Evolutionary conservation across 495 filamentous ascomycete species (phyloP), one percentile per base, ranked within the genome.

Genomic region (Recurvomyces mirabilis): DNA sequence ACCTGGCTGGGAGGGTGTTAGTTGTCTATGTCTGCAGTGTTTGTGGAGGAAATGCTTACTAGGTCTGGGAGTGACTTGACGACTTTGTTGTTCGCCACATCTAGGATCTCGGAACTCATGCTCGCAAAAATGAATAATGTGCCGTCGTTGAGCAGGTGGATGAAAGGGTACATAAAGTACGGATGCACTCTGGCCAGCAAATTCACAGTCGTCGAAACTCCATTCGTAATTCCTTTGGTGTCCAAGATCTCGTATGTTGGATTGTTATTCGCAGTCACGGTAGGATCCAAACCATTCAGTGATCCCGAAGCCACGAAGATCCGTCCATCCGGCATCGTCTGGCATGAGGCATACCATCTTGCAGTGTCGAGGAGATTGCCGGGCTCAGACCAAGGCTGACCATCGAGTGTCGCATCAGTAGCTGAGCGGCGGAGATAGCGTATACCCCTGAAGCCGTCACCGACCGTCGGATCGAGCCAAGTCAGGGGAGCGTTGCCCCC

Each of bases 161-260:
- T 58, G 56, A 79, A 76, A 2, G 76, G 76, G 53, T 80, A 80
- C 75, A 78, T 77, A 51, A 77, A 79, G 57, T 79, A 78, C 4
- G 76, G 76, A 53, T 79, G 69, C 40, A 73, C 75, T 52, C 67
- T 68, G 20, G 57, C 64, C 20, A 80, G 57, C 32, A 79, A 71
- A 1, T 63, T 60, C 61, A 79, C 60, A 1, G 55, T 47, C 14
- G 68, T 64, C 52, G 62, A 75, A 6, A 57, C 43, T 23, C 71
- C 72, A 22, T 51, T 41, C 5, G 61, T 58, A 5, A 66, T 50
- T 44, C 68, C 75, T 25, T 58, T 36, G 10, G 60, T 12, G 32
- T 64, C 66, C 13, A 79, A 54, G 20, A 77, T 70, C 51, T 80
- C 76, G 46, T 72, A 75, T 2, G 76, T 80, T 5, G 76, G 76